Evolutionary conservation across 1,284 basidiomycete genomes (phyloP), one percentile per base, ranked within the genome.

Genomic region (Rhodotorula sp.): DNA sequence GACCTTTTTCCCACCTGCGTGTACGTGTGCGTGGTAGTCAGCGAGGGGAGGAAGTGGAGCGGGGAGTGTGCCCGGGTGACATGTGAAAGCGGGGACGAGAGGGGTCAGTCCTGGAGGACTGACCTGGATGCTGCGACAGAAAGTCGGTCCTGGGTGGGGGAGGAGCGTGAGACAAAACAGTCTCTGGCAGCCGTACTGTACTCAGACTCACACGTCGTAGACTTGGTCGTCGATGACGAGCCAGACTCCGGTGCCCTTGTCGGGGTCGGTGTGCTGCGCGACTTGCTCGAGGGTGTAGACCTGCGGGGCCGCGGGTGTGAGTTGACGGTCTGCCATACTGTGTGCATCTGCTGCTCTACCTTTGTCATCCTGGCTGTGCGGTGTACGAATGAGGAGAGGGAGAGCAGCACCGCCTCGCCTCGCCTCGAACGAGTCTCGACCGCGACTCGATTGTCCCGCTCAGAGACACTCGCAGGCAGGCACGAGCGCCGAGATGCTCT

Each of bases 171-270:
- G 26, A 5, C 5, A 1, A 5, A 31, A 62, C n/a, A 64, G 64
- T 50, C 34, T 26, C 3, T 15, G 26, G 2, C 2, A n/a, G 8
- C 18, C 1, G 10, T 26, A 1, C 2, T 10, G 28, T 55, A 23
- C 18, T 34, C 14, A 31, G 0, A 43, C 67, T 26, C 34, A 68
- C 65, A 75, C 73, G 58, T 81, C 80, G 71, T 81, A 81, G 1
- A 81, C 78, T 23, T 74, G 55, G 16, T 79, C 77, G 45, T 81
- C 76, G 69, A 81, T 75, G 14, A 78, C 76, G 31, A 81, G 64
- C 79, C 79, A 81, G 16, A 74, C 59, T 52, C 78, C 34, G 34
- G 34, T 34, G 28, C 28, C 77, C 21, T 72, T 63, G 14, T 77
- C 73, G 5, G 63, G 62, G 31, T 74, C 68, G 64, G 77, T 76